Evolutionary conservation across 129 eudicot species (phyloP).

Genomic region (Sambucus nigra): DNA sequence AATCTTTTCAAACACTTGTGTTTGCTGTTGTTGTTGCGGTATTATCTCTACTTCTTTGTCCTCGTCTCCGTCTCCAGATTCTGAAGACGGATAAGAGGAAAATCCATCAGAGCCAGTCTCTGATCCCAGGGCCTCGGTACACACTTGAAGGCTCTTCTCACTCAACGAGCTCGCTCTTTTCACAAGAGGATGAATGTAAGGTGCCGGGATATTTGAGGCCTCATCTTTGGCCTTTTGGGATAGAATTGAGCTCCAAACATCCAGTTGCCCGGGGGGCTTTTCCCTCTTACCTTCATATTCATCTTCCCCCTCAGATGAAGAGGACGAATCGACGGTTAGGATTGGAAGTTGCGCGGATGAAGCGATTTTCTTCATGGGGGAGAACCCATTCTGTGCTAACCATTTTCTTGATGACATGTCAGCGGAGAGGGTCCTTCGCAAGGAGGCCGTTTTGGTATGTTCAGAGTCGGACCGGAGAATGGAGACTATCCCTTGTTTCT

Average conservation of each 20-base stretch:
- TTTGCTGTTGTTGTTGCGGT: slow-evolving; percentile 1
- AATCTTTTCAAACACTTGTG: slow-evolving; percentile 20
- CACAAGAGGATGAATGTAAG: slow-evolving; percentile 72
- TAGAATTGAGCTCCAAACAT: slow-evolving; percentile 55
- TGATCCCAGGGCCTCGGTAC: slow-evolving; percentile 92
- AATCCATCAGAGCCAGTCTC: slow-evolving; percentile 88
- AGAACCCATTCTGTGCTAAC: slow-evolving; percentile 44
- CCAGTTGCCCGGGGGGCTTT: slow-evolving; percentile 12
- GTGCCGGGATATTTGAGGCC: slow-evolving; percentile 28
- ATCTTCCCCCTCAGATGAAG: slow-evolving; percentile 26
- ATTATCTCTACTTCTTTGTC: slow-evolving; percentile 9
- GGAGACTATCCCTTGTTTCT: slow-evolving; percentile 63
- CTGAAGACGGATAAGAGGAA: slow-evolving; percentile 23
- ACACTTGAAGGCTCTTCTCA: slow-evolving; percentile 79
- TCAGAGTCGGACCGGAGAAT: slow-evolving; percentile 44
- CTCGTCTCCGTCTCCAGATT: slow-evolving; percentile 10
- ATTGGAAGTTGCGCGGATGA: slow-evolving; percentile 32
- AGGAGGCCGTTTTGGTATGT: slow-evolving; percentile 20
- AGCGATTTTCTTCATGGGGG: slow-evolving; percentile 39
- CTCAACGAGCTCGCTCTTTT: slow-evolving; percentile 45
- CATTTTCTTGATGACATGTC: slow-evolving; percentile 88
- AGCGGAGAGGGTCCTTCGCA: slow-evolving; percentile 73
- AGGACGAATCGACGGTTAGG: slow-evolving; percentile 19
- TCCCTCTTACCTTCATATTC: slow-evolving; percentile 11
- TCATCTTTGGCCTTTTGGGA: slow-evolving; percentile 29